These are phyloP conservation scores for Microdochium bolleyi DNA, from an alignment of 2,329 filamentous ascomycete species.

Conservation along the genomic window DNA sequence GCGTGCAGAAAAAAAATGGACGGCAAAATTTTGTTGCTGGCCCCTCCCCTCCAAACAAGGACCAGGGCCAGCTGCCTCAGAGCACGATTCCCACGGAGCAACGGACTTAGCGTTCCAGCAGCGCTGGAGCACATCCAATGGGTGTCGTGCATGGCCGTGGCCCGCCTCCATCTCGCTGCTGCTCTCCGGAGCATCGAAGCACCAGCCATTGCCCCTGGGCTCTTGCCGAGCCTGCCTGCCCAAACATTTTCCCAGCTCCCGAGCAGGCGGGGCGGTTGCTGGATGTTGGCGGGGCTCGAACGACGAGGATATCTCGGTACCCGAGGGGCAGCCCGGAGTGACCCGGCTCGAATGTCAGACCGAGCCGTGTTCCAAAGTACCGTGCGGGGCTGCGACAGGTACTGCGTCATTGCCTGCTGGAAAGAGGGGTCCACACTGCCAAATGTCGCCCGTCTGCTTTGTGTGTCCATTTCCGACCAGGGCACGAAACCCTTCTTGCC, in stretches of 20 bases:
- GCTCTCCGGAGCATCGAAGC: constrained; percentile 1
- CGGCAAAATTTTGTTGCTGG: neutral
- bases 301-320: too few relatives aligned
- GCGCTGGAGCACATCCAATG: neutral
- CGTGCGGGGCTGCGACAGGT: too few relatives aligned
- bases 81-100: neutral
- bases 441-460: neutral
- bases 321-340: too few relatives aligned
- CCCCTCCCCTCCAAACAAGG: neutral
- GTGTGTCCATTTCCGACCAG: neutral
- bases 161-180: neutral
- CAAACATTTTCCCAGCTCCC: neutral
- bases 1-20: neutral
- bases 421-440: neutral
- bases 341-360: too few relatives aligned
- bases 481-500: neutral
- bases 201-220: neutral
- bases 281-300: too few relatives aligned
- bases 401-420: neutral
- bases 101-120: neutral
- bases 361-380: too few relatives aligned
- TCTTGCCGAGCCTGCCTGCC: constrained; percentile 1
- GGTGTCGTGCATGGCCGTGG: neutral
- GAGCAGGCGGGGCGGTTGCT: too few relatives aligned
- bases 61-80: neutral